Base-by-base conservation (phyloP, 441 rosid genomes). In the Theobroma grandiflorum region DNA sequence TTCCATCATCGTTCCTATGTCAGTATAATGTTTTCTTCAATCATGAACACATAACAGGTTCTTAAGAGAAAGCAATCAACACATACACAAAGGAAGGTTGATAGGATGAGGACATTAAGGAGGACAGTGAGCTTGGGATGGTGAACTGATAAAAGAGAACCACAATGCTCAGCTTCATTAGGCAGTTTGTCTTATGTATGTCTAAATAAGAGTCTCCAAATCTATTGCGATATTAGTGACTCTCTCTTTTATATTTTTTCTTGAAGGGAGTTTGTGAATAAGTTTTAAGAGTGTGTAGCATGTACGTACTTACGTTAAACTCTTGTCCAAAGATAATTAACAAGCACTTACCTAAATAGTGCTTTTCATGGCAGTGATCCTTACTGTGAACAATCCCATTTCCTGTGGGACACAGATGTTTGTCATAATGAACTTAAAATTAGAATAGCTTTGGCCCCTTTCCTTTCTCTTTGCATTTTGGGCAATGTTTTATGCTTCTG, bases 111-210 rank as follows among this genome's bases (percentile, higher is more conserved):
- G 85, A 73, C 80, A 47, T 78, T 85, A 38, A 86, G 87, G 84
- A 87, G 91, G 87, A 85, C 88, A 42, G 53, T 52, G 22, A 90
- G 93, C 81, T 62, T 83, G 68, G 73, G 65, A 52, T 90, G 92
- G 88, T 89, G 88, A 89, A 84, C n/a, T 72, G 45, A 35, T 26
- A 49, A 15, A 16, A 8, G 26, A 45, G 11, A 69, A 22, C 26
- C 16, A 11, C 3, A 31, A 9, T 70, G 8, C 62, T 72, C 40
- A 72, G 63, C 75, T 72, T 72, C n/a, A 53, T 35, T 62, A 50
- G 75, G 4, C n/a, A 66, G 61, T 52, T 53, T 53, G 38, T 15
- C 62, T 37, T 31, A 50, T 26, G 20, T 49, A 72, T 37, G 37
- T 37, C 63, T 53, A 53, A 72, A 72, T 72, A 53, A 55, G 63